Conservation (phyloP, 345 rosid genomes). For the Salix purpurea region DNA sequence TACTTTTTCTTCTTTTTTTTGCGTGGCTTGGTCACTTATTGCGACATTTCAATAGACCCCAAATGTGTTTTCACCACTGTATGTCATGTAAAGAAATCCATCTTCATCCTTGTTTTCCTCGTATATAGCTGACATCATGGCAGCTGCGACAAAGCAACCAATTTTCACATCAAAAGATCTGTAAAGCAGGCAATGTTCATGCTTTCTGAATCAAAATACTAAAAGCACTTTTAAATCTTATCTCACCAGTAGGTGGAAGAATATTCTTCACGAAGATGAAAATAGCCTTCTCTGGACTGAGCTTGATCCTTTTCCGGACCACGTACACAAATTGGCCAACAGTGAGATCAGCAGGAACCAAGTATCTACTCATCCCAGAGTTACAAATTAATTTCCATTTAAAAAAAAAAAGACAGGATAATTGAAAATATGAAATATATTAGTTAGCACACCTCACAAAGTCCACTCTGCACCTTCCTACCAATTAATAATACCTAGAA, state of each 20-base stretch:
- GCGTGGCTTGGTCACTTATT: conserved; percentile 14
- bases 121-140: conserved; percentile 89
- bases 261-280: conserved; percentile 73
- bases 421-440: background rate
- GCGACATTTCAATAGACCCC: conserved; percentile 40
- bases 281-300: conserved; percentile 82
- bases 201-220: background rate
- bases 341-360: conserved; percentile 83
- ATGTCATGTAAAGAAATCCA: conserved; percentile 95
- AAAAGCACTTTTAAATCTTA: background rate
- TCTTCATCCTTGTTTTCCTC: conserved; percentile 97
- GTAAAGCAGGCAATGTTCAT: background rate
- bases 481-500: background rate
- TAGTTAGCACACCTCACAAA: background rate
- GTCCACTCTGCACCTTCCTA: background rate
- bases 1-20: background rate
- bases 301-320: conserved; percentile 86
- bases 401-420: background rate
- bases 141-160: conserved; percentile 42
- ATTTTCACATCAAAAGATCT: background rate
- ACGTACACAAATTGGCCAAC: conserved; percentile 84
- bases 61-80: conserved; percentile 97
- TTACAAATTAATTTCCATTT: background rate
- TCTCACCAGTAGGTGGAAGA: conserved; percentile 70
- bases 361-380: conserved; percentile 39